Percentiles rank a stretch among this genome's conserved stretches.
phyloP scores from a whole-genome alignment of 805 yeast species.

The Sporopachydermia lactativora region DNA sequence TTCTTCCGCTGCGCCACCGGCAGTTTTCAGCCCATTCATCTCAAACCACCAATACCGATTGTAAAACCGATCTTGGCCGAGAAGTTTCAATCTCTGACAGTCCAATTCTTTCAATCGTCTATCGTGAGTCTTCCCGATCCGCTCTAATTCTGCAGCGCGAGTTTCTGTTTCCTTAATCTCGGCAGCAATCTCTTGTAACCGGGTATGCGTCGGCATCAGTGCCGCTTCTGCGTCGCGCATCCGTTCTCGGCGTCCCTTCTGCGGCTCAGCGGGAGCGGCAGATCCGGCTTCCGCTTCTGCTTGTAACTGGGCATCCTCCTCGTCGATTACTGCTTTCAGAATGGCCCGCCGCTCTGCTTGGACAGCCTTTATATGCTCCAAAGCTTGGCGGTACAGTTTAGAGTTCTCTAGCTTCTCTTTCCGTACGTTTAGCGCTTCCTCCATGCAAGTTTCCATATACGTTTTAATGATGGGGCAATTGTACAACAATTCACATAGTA shows the following conservation, averaged over 20 bases:
- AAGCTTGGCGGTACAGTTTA: constrained; percentile 39
- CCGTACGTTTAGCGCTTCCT: constrained; percentile 44
- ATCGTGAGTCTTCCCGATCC: constrained; percentile 41
- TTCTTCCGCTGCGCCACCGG: constrained; percentile 13
- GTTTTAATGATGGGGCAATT: constrained; percentile 44
- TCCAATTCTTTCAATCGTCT: constrained; percentile 43
- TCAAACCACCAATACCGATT: constrained; percentile 97
- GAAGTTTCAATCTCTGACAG: constrained; percentile 55
- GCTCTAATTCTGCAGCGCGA: constrained; percentile 32
- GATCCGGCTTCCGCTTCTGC: constrained; percentile 5
- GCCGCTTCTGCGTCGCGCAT: constrained; percentile 7
- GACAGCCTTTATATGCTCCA: constrained; percentile 35
- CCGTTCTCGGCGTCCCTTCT: constrained; percentile 4
- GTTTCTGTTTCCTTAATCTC: constrained; percentile 16
- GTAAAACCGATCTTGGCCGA: constrained; percentile 74
- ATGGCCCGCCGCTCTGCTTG: constrained; percentile 23
- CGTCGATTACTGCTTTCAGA: constrained; percentile 17
- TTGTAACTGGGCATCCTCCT: constrained; percentile 12
- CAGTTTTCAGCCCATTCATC: constrained; percentile 46
- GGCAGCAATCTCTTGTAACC: neutral
- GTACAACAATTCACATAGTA: constrained; percentile 48
- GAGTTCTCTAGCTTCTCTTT: constrained; percentile 52
- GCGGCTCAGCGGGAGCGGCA: constrained; percentile 6
- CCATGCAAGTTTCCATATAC: constrained; percentile 56
- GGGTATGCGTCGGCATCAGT: constrained; percentile 4